Evolutionary conservation across 805 yeast species (phyloP).

Genomic region (Wickerhamiella australiensis): DNA sequence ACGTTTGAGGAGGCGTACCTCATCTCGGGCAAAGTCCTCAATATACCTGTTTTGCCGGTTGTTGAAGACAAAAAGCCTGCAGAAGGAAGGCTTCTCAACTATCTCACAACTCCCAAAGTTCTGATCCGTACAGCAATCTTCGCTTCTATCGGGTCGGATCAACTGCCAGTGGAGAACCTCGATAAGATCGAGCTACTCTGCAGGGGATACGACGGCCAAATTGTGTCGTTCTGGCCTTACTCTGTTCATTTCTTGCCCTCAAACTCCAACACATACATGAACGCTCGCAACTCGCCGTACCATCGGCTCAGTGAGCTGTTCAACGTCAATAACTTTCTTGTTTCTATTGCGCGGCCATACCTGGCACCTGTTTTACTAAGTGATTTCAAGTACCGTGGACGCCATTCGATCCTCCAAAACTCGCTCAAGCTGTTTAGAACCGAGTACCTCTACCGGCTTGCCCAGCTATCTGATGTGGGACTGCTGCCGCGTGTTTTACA

Average conservation of each 20-base stretch:
- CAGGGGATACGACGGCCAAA: slow-evolving; percentile 41
- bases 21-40: slow-evolving; percentile 64
- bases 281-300: slow-evolving; percentile 55
- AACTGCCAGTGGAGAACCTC: slow-evolving; percentile 31
- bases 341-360: slow-evolving; percentile 86
- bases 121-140: slow-evolving; percentile 71
- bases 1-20: slow-evolving; percentile 91
- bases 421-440: slow-evolving; percentile 49
- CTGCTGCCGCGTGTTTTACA: slow-evolving; percentile 56
- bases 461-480: slow-evolving; percentile 67
- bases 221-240: slow-evolving; percentile 24
- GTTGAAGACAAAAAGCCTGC: slow-evolving; percentile 30
- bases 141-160: slow-evolving; percentile 54
- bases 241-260: slow-evolving; percentile 28
- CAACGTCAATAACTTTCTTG: slow-evolving; percentile 87
- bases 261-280: slow-evolving; percentile 31
- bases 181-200: slow-evolving; percentile 49
- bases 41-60: slow-evolving; percentile 75
- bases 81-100: slow-evolving; percentile 43
- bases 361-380: slow-evolving; percentile 78
- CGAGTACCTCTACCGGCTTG: slow-evolving; percentile 76
- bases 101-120: slow-evolving; percentile 80
- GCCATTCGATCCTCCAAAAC: slow-evolving; percentile 30
- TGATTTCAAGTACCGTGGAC: slow-evolving; percentile 59
- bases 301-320: slow-evolving; percentile 81